Evolutionary conservation across 2,329 filamentous ascomycete species (phyloP), one percentile per base, ranked within the genome.

Genomic region (Calcarisporium arbuscula): DNA sequence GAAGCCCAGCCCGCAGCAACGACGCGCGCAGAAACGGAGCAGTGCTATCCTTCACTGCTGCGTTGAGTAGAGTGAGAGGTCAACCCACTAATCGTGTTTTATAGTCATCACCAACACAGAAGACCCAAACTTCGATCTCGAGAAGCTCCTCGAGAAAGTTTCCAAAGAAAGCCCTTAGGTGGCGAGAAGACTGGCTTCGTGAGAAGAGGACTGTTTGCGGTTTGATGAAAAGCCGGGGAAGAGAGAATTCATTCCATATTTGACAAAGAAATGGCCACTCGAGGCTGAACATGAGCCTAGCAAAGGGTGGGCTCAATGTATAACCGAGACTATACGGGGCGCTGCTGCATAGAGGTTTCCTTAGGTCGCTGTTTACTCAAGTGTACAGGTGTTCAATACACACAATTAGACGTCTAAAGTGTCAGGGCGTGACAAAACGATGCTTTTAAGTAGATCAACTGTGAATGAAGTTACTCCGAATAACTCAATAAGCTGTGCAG

Each of bases 61-160:
- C 19, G 16, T 10, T 20, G 30, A 32, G 21, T 30, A 29, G 20
- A 22, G 51, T 56, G 41, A 57, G 45, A 5, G 17, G 19, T 7
- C 17, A 18, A 30, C 28, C n/a, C 12, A 30, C 38, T 40, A 37
- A 40, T 30, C 25, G 8, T 22, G 17, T 11, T 22, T n/a, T 28
- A 28, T n/a, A 63, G 60, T 53, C 25, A 48, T 58, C 31, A 54
- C 53, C 40, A 82, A 96, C 66, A 82, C 82, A 41, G 77, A 82
- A 57, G 80, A 92, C 68, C 80, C 88, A 57, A 86, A 88, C 57
- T 96, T 96, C 68, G 89, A 98, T 61, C 73, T 96, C 51, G 90
- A 96, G 72, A 80, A 84, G 51, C 86, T 78, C 62, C 66, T 95
- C 61, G 74, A 77, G 54, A 71, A 76, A 51, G 65, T 87, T 51